Conservation (phyloP, 176 grass and related monocot genomes). For the Zoysia pacifica region DNA sequence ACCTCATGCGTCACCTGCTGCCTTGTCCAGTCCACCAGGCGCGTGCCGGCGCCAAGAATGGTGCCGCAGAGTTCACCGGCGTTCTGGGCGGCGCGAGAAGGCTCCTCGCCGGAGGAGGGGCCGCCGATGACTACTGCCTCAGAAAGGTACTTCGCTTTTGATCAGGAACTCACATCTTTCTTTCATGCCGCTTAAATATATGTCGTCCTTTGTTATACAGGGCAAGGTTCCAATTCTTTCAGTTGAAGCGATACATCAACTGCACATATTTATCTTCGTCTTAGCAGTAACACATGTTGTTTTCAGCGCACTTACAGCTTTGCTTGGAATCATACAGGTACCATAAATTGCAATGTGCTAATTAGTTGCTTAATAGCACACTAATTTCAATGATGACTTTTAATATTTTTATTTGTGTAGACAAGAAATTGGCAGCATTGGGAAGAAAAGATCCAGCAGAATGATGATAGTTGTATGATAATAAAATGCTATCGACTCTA, state of each 20-base stretch:
- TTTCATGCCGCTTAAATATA: background rate
- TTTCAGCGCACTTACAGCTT: conserved; percentile 61
- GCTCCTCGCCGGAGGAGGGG: conserved; percentile 47
- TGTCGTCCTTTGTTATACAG: conserved; percentile 29
- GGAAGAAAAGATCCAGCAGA: conserved; percentile 58
- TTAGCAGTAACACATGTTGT: conserved; percentile 76
- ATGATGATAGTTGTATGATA: conserved; percentile 40
- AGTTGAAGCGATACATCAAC: conserved; percentile 62
- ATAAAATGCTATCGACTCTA: background rate
- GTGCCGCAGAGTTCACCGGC: conserved; percentile 1
- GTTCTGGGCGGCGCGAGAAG: conserved; percentile 42
- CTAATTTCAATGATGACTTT: background rate
- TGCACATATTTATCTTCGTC: conserved; percentile 94
- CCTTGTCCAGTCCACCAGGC: conserved; percentile 33
- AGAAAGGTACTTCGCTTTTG: conserved; percentile 41
- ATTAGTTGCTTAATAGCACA: no score
- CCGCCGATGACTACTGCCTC: conserved; percentile 35
- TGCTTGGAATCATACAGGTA: conserved; percentile 75
- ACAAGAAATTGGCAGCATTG: conserved; percentile 66
- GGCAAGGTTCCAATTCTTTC: conserved; percentile 75
- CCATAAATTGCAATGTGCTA: background rate
- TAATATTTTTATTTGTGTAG: conserved; percentile 20
- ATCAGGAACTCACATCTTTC: background rate
- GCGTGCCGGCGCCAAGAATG: background rate
- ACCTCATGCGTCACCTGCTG: conserved; percentile 48